Evolutionary conservation across 768 basidiomycete genomes (phyloP).

Genomic region (Baorangia bicolor): DNA sequence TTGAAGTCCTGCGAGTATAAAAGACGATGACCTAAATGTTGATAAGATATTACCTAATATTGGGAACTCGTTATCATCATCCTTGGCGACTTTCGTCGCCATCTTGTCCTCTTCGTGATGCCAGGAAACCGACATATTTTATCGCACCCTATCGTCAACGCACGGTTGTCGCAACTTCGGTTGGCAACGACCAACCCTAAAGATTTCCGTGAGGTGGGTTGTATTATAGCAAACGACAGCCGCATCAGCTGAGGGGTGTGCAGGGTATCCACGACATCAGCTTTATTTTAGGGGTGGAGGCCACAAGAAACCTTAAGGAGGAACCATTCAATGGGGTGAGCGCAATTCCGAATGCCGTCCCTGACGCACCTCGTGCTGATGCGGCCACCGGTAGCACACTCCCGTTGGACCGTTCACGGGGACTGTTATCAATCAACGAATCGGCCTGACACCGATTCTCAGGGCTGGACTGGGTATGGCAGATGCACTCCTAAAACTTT

Average conservation of each 20-base stretch:
- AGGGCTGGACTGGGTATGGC: conserved; percentile 94
- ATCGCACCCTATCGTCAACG: conserved; percentile 71
- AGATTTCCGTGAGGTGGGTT: conserved; percentile 73
- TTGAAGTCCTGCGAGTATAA: conserved; percentile 95
- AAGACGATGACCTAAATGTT: conserved; percentile 52
- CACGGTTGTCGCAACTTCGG: conserved; percentile 70
- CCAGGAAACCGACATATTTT: conserved; percentile 48
- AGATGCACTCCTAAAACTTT: conserved; percentile 80
- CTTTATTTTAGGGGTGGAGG: conserved; percentile 80
- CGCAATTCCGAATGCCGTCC: conserved; percentile 2
- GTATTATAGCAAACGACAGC: neutral
- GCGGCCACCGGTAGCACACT: conserved; percentile 52
- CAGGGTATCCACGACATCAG: conserved; percentile 77
- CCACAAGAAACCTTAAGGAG: conserved; percentile 66
- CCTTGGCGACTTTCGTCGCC: neutral
- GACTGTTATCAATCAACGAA: conserved; percentile 64
- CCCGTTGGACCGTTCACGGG: conserved; percentile 83
- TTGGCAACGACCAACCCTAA: conserved; percentile 59
- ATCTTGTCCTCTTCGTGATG: conserved; percentile 23
- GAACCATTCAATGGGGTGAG: conserved; percentile 64
- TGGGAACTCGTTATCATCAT: neutral
- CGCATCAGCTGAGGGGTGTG: conserved; percentile 2
- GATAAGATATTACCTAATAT: neutral
- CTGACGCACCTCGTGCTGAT: neutral
- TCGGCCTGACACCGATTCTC: conserved; percentile 89